Base-by-base conservation (phyloP, 2,329 filamentous ascomycete species). In the Cladophialophora yegresii region DNA sequence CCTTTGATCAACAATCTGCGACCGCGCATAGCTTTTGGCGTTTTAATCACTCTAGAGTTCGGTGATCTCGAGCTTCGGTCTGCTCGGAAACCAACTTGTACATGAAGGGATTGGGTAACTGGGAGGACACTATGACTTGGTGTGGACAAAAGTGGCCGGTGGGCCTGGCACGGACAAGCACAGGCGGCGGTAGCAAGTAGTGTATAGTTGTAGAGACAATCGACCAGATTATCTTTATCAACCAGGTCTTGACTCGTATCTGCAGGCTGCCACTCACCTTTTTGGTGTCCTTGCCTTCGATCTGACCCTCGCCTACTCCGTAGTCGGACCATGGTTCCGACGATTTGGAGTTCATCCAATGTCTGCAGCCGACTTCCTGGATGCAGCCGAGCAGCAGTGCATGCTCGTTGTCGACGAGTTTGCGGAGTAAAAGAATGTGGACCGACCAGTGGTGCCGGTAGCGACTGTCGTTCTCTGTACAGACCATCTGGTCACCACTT, bases 1-100 rank as follows among this genome's bases (percentile, higher is more conserved):
- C 66, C 28, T 67, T 68, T 61, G 45, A 63, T 53, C 43, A 56
- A 33, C 58, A 65, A 68, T 63, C 66, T 66, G 66, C 64, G 51
- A 64, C 50, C 51, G 57, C 58, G 64, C 66, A 68, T 68, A 68
- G 66, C 64, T 61, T 62, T 45, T 57, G 64, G 66, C 63, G 66
- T 68, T 66, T 32, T n/a, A 60, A 40, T 49, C 26, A 33, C 30
- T 40, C 47, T 30, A 26, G 33, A 28, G 57, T 12, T 26, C 30
- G 51, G 40, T 51, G 43, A 22, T 60, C 23, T 43, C 8, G 16
- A 26, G 47, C 26, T 32, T 33, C 9, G 20, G 4, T 58, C 50
- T 57, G 50, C 33, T 22, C 8, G 61, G 56, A 28, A 49, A 62
- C 47, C 57, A 51, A 58, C 40, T 6, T 43, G 36, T 43, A 65